A percentile compares a stretch with the other conserved stretches of the same genome.
phyloP scores from a whole-genome alignment of 1,139 yeast genomes.

The Saccharomyces pastorianus region DNA sequence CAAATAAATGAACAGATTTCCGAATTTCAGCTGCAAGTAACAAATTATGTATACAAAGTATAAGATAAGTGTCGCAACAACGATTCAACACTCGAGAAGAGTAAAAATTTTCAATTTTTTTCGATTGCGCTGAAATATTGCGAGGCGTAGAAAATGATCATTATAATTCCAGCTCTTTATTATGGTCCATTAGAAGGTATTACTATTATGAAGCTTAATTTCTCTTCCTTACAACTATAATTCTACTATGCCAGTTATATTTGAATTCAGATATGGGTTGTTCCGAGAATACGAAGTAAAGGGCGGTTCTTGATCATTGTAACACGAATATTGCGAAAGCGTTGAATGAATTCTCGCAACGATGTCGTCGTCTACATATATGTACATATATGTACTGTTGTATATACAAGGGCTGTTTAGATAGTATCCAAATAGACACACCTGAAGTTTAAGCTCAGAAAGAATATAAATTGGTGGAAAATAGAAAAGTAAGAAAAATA shows the following conservation, averaged over 20 bases:
- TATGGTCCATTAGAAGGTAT: too few species aligned
- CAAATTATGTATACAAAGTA: neutral
- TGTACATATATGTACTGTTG: neutral
- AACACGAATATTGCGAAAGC: neutral
- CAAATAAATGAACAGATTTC: neutral
- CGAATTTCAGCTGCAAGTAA: neutral
- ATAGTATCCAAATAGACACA: neutral
- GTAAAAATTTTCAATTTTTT: slow-evolving; percentile 2
- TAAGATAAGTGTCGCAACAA: neutral
- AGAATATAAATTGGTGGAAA: neutral
- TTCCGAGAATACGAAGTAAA: too few species aligned
- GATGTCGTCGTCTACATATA: neutral
- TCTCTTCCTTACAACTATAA: too few species aligned
- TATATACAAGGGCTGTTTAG: neutral
- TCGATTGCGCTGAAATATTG: neutral
- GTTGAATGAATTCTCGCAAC: neutral
- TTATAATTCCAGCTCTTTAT: neutral
- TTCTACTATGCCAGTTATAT: too few species aligned
- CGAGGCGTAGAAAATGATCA: neutral
- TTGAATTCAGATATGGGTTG: too few species aligned
- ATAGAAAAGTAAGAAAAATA: neutral
- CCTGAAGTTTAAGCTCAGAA: neutral
- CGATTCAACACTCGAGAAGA: neutral
- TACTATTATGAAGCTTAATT: too few species aligned
- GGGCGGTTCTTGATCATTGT: too few species aligned